Evolutionary conservation across 2,329 filamentous ascomycete genomes (phyloP), one percentile per base, ranked within the genome.

Genomic region (Penicillium paneum): DNA sequence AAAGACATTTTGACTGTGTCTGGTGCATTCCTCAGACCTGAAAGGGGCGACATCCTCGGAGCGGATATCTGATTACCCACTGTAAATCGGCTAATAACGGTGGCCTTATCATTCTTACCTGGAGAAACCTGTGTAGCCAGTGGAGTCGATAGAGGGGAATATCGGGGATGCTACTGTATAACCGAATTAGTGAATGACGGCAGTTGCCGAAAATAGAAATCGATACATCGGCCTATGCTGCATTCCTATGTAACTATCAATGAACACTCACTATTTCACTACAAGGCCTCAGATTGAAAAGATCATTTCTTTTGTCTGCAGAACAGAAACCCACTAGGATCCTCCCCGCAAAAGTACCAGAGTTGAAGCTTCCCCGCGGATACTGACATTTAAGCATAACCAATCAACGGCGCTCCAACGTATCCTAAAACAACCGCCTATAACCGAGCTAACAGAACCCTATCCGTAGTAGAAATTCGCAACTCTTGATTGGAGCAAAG

Each of bases 331-430:
- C 28, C 17, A 43, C 12, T 11, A 17, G 7, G 21, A 29, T 29
- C 28, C 15, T 39, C 43, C 44, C 39, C 32, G 11, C 52, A 50
- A 50, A 54, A 40, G 32, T 50, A 54, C 52, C 46, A 39, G 15
- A 12, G 34, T 34, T 55, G 17, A 35, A 28, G 15, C 34, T 52
- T 52, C 47, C 52, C 52, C 52, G 41, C 35, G 34, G 36, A 40
- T 52, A 17, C 4, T 32, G 31, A 6, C n/a, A 50, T 51, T 54
- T 40, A 44, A 51, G 47, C 40, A 51, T 54, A 51, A 24, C 46
- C 46, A 51, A 39, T 51, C 36, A 46, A 12, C 12, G 12, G 17
- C 17, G 6, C 31, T 38, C 26, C n/a, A 46, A 34, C 2, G 26
- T 8, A 32, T 24, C 15, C 13, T n/a, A 24, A 36, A 39, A 43